Evolutionary conservation across 306 rosid species (phyloP).

Genomic region (Trifolium pratense): DNA sequence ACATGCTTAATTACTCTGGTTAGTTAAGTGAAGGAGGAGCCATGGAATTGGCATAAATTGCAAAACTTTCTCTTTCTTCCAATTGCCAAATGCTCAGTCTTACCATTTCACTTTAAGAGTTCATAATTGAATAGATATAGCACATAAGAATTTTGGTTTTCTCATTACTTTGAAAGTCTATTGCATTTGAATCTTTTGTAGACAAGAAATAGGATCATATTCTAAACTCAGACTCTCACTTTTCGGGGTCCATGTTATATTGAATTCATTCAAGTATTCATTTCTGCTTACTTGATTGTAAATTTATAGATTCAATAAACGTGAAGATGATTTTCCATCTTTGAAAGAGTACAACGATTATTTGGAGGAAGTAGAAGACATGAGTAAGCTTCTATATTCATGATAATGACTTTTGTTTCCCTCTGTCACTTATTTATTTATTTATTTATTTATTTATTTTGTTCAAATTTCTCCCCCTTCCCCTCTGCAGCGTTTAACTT

Average conservation of each 20-base stretch:
- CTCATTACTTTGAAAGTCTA: background rate
- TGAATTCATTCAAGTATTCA: constrained; percentile 20
- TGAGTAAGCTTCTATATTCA: constrained; percentile 60
- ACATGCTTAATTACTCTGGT: background rate
- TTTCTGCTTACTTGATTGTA: constrained; percentile 10
- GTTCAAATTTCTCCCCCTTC: background rate
- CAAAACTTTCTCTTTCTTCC: background rate
- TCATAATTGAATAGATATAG: constrained; percentile 11
- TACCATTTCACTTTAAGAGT: constrained; percentile 3
- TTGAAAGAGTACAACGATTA: constrained; percentile 89
- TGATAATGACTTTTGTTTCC: constrained; percentile 10
- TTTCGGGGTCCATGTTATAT: constrained; percentile 28
- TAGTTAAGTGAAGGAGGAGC: background rate
- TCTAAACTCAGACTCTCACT: constrained; percentile 14
- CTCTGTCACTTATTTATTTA: constrained; percentile 31
- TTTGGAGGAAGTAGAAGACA: constrained; percentile 95
- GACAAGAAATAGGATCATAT: constrained; percentile 7
- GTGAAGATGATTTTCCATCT: constrained; percentile 85
- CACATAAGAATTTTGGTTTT: constrained; percentile 15
- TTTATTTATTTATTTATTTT: constrained; percentile 37
- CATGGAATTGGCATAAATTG: background rate
- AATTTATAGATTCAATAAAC: constrained; percentile 73
- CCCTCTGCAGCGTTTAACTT: constrained; percentile 67
- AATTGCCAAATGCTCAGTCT: background rate
- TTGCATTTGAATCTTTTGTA: background rate